Conservation (phyloP, 805 yeast species). For the Candida andamanensis region DNA sequence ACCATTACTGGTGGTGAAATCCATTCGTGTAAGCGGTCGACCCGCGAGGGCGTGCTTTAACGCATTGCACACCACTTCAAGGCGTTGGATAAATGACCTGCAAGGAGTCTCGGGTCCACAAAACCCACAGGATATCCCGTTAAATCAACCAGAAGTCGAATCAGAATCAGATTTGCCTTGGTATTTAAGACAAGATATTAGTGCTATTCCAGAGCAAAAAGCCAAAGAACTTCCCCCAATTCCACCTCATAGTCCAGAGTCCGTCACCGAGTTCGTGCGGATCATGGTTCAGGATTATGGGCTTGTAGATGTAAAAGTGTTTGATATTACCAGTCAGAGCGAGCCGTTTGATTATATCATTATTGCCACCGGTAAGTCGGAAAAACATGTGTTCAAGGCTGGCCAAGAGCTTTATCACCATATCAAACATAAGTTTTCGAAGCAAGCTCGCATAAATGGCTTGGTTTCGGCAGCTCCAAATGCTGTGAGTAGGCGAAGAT, state of each 20-base stretch:
- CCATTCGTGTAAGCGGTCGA: no score
- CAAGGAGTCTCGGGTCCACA: no score
- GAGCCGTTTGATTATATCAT: constrained; percentile 37
- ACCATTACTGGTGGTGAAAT: no score
- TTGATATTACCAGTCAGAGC: constrained; percentile 52
- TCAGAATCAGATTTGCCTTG: no score
- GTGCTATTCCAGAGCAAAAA: constrained; percentile 1
- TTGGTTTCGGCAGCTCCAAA: constrained; percentile 52
- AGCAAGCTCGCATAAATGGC: constrained; percentile 63
- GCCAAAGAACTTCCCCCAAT: constrained; percentile 50
- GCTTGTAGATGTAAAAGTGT: constrained; percentile 52
- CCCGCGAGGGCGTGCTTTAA: no score
- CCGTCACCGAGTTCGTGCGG: constrained; percentile 41
- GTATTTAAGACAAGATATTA: constrained; percentile 49
- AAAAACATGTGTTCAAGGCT: constrained; percentile 70
- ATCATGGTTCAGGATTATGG: constrained; percentile 60
- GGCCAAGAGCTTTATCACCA: constrained; percentile 51
- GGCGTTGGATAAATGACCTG: no score
- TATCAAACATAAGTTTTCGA: constrained; percentile 44
- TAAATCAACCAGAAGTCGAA: no score
- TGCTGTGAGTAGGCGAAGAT: constrained; percentile 32
- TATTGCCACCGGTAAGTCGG: constrained; percentile 70
- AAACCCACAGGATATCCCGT: no score
- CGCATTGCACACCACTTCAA: no score
- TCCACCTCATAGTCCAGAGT: constrained; percentile 55